A percentile compares a stretch with the other conserved stretches of the same genome.
phyloP scores from a whole-genome alignment of 306 rosid species.

The Cyamopsis tetragonoloba region DNA sequence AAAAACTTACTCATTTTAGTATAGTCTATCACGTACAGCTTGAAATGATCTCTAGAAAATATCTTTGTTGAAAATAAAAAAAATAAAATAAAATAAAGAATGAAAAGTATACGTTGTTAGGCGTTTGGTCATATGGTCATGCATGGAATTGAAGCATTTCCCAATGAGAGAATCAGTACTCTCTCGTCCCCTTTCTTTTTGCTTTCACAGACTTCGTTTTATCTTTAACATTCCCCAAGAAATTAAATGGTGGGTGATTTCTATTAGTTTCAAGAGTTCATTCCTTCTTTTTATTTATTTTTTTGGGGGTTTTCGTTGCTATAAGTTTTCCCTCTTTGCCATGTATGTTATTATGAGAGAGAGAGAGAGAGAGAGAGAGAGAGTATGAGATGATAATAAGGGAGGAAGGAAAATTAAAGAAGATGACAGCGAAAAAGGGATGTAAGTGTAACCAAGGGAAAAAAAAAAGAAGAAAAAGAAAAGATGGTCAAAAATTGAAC shows the following conservation, averaged over 20 bases:
- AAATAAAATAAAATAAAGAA: constrained; percentile 48
- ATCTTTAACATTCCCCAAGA: constrained; percentile 97
- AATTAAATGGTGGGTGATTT: constrained; percentile 52
- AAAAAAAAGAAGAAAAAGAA: constrained; percentile 50
- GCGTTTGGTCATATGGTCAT: constrained; percentile 42
- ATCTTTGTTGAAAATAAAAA: no score
- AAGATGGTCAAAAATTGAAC: constrained; percentile 94
- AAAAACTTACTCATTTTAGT: no score
- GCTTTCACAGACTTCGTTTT: constrained; percentile 95
- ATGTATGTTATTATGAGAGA: no score
- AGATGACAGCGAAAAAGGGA: constrained; percentile 74
- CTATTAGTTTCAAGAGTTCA: neutral
- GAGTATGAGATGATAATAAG: constrained; percentile 30
- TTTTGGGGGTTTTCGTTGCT: constrained; percentile 5
- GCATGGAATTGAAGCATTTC: constrained; percentile 98
- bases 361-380: constrained; percentile 29
- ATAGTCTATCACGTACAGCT: no score
- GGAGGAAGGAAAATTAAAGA: no score
- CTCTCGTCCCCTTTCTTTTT: constrained; percentile 61
- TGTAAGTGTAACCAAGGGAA: constrained; percentile 39
- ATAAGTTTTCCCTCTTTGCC: constrained; percentile 14
- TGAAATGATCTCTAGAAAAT: no score
- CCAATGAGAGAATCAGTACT: constrained; percentile 90
- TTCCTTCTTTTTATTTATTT: neutral
- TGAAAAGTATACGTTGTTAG: constrained; percentile 44